These are phyloP conservation scores for Coffea humblotiana DNA, from an alignment of 305 asterid species.

Conservation along the genomic window DNA sequence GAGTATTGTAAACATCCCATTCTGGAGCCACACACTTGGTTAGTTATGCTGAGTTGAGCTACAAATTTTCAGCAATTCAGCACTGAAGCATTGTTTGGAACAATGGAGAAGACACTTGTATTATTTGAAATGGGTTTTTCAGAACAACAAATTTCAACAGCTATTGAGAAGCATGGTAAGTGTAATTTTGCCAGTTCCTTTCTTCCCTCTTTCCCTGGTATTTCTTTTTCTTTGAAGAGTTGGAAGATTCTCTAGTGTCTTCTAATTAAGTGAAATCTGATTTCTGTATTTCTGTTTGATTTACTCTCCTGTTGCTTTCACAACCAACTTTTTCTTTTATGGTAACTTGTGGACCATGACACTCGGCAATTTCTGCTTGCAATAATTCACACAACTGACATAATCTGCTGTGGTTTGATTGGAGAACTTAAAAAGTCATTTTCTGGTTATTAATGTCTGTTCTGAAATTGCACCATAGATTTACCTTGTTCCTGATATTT, in stretches of 20 bases:
- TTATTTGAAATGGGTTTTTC: constrained; percentile 91
- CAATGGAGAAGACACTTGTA: constrained; percentile 88
- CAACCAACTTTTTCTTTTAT: neutral
- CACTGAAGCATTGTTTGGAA: constrained; percentile 77
- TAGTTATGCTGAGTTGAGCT: neutral
- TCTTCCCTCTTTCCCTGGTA: no score
- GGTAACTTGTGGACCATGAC: neutral
- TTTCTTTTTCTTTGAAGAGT: neutral
- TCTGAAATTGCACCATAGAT: neutral
- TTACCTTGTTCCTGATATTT: neutral
- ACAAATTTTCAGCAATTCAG: constrained; percentile 49
- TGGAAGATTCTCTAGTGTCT: neutral
- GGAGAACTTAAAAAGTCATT: neutral
- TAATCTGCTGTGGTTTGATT: neutral
- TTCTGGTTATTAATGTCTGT: neutral
- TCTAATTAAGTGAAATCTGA: neutral
- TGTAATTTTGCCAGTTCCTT: neutral
- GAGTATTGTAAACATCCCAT: neutral
- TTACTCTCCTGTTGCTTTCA: neutral
- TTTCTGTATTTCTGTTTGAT: neutral
- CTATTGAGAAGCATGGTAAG: constrained; percentile 89
- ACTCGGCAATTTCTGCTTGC: neutral
- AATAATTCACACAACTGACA: neutral
- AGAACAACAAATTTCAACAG: constrained; percentile 74
- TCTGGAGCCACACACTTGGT: neutral